Percentiles rank a stretch among this genome's conserved stretches.
phyloP scores from a whole-genome alignment of 345 rosid species.

The Noccaea caerulescens region DNA sequence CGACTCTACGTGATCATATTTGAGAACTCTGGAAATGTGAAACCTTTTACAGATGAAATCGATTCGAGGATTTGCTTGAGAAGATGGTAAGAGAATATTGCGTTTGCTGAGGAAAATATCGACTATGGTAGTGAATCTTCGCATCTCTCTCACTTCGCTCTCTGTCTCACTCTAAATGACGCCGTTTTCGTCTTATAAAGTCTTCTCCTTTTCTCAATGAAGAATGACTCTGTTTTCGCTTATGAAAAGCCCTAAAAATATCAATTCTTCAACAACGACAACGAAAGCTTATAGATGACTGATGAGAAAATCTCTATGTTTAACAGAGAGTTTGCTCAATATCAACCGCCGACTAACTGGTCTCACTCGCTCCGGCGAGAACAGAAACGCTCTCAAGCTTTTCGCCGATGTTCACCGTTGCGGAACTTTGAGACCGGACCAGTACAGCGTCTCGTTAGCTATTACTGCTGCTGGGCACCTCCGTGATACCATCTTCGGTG shows the following conservation, averaged over 20 bases:
- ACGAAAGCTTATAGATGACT: conserved; percentile 31
- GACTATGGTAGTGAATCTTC: conserved; percentile 17
- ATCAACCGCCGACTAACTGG: conserved; percentile 57
- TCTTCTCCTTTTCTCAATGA: not conserved
- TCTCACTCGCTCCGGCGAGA: conserved; percentile 51
- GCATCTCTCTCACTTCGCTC: conserved; percentile 34
- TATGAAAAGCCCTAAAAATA: conserved; percentile 5
- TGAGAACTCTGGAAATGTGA: conserved; percentile 30
- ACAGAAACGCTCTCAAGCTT: conserved; percentile 56
- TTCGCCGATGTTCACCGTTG: conserved; percentile 52
- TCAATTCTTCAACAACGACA: not conserved
- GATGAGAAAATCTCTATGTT: conserved; percentile 41
- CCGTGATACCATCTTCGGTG: conserved; percentile 49
- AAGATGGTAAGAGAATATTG: conserved; percentile 21
- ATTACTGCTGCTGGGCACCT: conserved; percentile 62
- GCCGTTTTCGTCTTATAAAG: conserved; percentile 19
- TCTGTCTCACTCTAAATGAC: conserved; percentile 17
- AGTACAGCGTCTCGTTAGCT: conserved; percentile 64
- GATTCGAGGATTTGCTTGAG: conserved; percentile 14
- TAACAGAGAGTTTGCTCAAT: conserved; percentile 45
- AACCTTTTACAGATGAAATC: conserved; percentile 23
- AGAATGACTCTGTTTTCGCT: no score
- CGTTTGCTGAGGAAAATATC: conserved; percentile 24
- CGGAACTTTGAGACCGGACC: conserved; percentile 56
- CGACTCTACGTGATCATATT: not conserved